phyloP scores from a whole-genome alignment of 352 stramenopile genomes.

The Phytophthora melonis region DNA sequence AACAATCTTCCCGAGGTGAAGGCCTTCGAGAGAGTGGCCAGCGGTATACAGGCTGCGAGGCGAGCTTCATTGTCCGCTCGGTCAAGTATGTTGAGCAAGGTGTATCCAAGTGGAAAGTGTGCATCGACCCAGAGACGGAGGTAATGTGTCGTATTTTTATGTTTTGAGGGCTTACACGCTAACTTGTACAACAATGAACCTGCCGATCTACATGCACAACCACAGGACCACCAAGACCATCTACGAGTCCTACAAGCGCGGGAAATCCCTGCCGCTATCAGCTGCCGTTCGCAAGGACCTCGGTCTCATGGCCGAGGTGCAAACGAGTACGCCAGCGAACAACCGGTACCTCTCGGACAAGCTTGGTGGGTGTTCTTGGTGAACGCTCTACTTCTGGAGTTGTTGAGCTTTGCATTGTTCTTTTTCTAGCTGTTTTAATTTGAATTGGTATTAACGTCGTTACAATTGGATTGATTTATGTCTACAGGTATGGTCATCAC shows the following conservation, averaged over 20 bases:
- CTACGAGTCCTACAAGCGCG: background rate
- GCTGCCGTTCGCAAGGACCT: background rate
- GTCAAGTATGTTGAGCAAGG: too few relatives aligned
- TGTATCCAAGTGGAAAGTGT: too few relatives aligned
- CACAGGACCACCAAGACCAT: constrained; percentile 1
- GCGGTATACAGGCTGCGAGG: too few relatives aligned
- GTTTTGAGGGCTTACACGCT: background rate
- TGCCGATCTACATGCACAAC: background rate
- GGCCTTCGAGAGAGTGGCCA: background rate
- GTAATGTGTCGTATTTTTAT: background rate
- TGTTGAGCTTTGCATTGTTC: too few relatives aligned
- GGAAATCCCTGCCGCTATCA: background rate
- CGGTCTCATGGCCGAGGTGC: background rate
- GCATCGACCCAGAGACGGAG: background rate
- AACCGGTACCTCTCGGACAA: background rate
- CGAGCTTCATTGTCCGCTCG: too few relatives aligned
- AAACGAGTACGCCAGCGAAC: background rate
- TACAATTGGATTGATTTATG: too few relatives aligned
- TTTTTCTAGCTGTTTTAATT: too few relatives aligned
- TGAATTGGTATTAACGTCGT: too few relatives aligned
- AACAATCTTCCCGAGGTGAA: background rate
- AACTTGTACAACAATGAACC: background rate
- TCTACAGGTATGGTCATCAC: too few relatives aligned
- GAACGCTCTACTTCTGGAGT: background rate
- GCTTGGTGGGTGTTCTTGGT: background rate